Base-by-base conservation (phyloP, 1,284 basidiomycete species). In the Fomitiporia mediterranea region DNA sequence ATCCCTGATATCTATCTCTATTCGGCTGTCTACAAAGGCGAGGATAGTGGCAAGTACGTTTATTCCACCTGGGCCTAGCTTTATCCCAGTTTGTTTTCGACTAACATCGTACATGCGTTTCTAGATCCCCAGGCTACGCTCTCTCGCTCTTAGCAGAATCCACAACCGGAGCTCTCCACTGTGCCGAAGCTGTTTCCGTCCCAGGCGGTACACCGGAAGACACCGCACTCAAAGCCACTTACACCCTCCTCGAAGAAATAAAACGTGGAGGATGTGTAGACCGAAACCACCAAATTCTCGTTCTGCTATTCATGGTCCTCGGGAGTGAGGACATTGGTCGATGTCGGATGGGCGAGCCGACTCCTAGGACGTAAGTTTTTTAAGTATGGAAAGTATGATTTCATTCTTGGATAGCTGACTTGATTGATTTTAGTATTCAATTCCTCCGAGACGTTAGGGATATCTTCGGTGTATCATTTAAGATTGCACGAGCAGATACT, bases 1-100 rank as follows among this genome's bases (percentile, higher is more conserved):
- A 97, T 99, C 60, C 96, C 96, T 25, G 97, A 99, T 68, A 92
- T 98, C 28, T 98, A 99, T 70, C 82, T 99, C 27, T 97, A 98
- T 69, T 97, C 97, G 1, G 97, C 99, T 65, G 94, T 98, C 11
- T 99, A 98, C 74, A 94, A 97, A 68, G 95, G 95, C 7, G 91
- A 94, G 23, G 97, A 99, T 60, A 93, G 92, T 61, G 97, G 97
- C 69, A 97, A 94, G 91, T 91, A 62, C 61, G 89, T 30, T 1
- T 15, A 17, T 4, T 21, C 50, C 27, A 13, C 35, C 25, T 17
- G 23, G 28, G n/a, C n/a, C n/a, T n/a, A n/a, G 5, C 38, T n/a
- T 17, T 27, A 32, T 42, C 28, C 30, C 28, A 54, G 4, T 34
- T 13, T 32, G 6, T 21, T 19, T 1, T 13, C 4, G 17, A n/a